Percentiles rank a stretch among this genome's conserved stretches.
phyloP scores from a whole-genome alignment of 805 yeast species.

The Candida loeiensis region DNA sequence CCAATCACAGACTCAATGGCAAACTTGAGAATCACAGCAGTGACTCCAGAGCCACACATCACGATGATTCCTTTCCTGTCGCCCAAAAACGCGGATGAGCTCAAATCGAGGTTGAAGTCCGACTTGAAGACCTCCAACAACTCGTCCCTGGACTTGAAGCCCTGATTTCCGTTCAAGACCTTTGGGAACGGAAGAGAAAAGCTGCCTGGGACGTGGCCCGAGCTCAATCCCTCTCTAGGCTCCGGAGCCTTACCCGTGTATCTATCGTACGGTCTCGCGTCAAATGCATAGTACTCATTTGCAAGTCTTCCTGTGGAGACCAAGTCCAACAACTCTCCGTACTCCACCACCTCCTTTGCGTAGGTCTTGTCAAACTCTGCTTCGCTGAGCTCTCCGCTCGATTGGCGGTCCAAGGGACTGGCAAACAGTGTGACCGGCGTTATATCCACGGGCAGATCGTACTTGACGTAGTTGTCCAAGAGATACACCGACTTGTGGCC shows the following conservation, averaged over 20 bases:
- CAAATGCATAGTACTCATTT: conserved; percentile 54
- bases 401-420: background rate
- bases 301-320: conserved; percentile 48
- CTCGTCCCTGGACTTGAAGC: conserved; percentile 46
- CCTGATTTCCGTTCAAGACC: conserved; percentile 47
- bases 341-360: conserved; percentile 53
- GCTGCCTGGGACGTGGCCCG: conserved; percentile 88
- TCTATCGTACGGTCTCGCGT: conserved; percentile 76
- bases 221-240: conserved; percentile 81
- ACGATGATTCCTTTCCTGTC: conserved; percentile 66
- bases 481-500: conserved; percentile 70
- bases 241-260: conserved; percentile 81
- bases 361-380: conserved; percentile 31
- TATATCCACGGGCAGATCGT: conserved; percentile 26
- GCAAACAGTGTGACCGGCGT: conserved; percentile 3
- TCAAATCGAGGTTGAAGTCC: conserved; percentile 31
- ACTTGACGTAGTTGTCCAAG: conserved; percentile 64
- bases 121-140: conserved; percentile 44
- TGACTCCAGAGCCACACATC: conserved; percentile 96
- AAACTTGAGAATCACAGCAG: conserved; percentile 77
- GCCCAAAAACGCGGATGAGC: conserved; percentile 23
- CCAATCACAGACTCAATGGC: conserved; percentile 49
- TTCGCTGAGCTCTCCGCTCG: conserved; percentile 14
- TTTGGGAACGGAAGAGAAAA: conserved; percentile 70
- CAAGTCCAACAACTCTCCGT: conserved; percentile 60